Conservation (phyloP, 495 filamentous ascomycete species). For the Tuber indicum region DNA sequence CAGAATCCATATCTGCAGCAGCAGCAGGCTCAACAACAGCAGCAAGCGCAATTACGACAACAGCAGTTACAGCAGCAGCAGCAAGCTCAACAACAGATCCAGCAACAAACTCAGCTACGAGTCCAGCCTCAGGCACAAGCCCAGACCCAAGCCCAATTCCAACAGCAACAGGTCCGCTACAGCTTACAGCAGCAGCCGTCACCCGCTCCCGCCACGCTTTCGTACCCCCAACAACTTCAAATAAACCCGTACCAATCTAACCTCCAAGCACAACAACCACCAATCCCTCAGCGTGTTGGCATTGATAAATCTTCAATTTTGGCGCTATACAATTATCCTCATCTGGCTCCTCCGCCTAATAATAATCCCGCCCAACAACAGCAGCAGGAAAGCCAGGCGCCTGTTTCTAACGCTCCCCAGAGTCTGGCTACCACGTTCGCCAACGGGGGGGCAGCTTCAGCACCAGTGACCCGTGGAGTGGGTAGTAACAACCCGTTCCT, state of each 20-base stretch:
- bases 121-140: slow-evolving; percentile 21
- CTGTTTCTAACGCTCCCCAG: not conserved
- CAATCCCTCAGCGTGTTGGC: slow-evolving; percentile 47
- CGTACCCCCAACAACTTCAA: slow-evolving; percentile 17
- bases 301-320: slow-evolving; percentile 79
- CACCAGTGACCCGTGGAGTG: slow-evolving; percentile 14
- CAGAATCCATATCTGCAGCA: slow-evolving; percentile 40
- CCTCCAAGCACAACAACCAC: slow-evolving; percentile 44
- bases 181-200: slow-evolving; percentile 35
- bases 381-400: slow-evolving; percentile 31
- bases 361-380: slow-evolving; percentile 41
- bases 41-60: slow-evolving; percentile 26
- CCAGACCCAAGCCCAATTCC: slow-evolving; percentile 7
- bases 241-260: slow-evolving; percentile 41
- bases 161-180: slow-evolving; percentile 42
- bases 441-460: not conserved
- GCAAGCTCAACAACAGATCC: slow-evolving; percentile 28
- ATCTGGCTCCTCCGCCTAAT: slow-evolving; percentile 54
- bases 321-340: slow-evolving; percentile 74
- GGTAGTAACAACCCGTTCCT: slow-evolving; percentile 44
- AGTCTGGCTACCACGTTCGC: not conserved
- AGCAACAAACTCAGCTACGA: slow-evolving; percentile 21
- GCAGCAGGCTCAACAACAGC: slow-evolving; percentile 42
- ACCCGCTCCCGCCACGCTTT: slow-evolving; percentile 7
- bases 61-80: slow-evolving; percentile 29